These are phyloP conservation scores for Macadamia integrifolia DNA, from an alignment of 164 flowering plant genomes.

Conservation along the genomic window DNA sequence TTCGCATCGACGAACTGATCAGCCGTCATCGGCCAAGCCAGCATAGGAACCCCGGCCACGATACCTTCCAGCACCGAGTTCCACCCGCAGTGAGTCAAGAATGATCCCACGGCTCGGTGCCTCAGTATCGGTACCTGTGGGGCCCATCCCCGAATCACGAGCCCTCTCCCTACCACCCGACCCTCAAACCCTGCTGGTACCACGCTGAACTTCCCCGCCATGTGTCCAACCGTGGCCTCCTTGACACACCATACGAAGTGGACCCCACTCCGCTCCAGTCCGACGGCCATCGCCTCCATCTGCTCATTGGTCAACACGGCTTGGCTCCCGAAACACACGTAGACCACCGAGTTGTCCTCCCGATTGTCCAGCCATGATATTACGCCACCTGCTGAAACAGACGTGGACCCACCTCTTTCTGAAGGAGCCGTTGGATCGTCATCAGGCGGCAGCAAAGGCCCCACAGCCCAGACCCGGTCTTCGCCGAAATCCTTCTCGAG, in stretches of 20 bases:
- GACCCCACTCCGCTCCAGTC: constrained; percentile 27
- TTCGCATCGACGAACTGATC: constrained; percentile 22
- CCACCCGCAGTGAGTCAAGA: constrained; percentile 42
- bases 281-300: constrained; percentile 23
- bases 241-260: constrained; percentile 26
- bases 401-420: constrained; percentile 16
- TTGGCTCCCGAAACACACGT: constrained; percentile 42
- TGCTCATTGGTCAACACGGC: constrained; percentile 11
- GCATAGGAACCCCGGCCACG: constrained; percentile 28
- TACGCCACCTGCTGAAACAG: constrained; percentile 12
- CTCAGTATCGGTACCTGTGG: constrained; percentile 28
- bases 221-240: constrained; percentile 3
- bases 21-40: constrained; percentile 23
- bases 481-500: constrained; percentile 1
- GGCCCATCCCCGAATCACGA: constrained; percentile 30
- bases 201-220: constrained; percentile 4
- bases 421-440: background rate
- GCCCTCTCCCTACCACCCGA: constrained; percentile 25
- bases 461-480: constrained; percentile 13
- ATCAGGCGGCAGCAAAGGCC: background rate
- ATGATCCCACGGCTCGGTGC: constrained; percentile 27
- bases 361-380: constrained; percentile 32
- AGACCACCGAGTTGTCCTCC: constrained; percentile 25
- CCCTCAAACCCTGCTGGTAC: constrained; percentile 21
- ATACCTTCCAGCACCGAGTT: constrained; percentile 42